Percentiles rank a stretch among this genome's conserved stretches.
Conservation (phyloP, 306 rosid species). For the Fagus sylvatica region DNA sequence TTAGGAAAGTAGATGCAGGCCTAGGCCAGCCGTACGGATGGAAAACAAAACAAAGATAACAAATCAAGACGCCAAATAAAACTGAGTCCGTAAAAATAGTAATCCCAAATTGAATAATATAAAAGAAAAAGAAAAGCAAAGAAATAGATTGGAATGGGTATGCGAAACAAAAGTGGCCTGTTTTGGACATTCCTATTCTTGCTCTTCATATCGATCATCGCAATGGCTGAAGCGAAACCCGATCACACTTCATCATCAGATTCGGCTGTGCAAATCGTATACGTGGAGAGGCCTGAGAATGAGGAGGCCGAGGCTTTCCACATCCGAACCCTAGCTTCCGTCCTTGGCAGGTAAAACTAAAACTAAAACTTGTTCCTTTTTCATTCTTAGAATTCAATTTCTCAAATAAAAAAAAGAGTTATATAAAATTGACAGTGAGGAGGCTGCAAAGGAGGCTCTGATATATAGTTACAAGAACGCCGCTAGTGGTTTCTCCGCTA, state of each 20-base stretch:
- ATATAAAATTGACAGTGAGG: constrained; percentile 47
- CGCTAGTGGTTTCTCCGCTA: constrained; percentile 92
- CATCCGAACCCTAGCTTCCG: constrained; percentile 82
- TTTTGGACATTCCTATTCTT: neutral
- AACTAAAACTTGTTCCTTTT: too few species aligned
- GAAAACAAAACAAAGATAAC: too few species aligned
- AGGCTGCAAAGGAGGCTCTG: constrained; percentile 91
- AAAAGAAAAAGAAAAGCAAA: too few species aligned
- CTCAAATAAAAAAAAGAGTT: too few species aligned
- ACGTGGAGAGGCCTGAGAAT: constrained; percentile 64
- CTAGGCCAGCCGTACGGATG: too few species aligned
- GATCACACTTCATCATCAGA: constrained; percentile 19
- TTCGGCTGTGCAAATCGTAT: constrained; percentile 73
- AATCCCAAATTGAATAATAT: too few species aligned
- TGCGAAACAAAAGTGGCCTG: too few species aligned
- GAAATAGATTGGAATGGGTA: too few species aligned
- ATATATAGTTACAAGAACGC: constrained; percentile 84
- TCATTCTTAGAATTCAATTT: too few species aligned
- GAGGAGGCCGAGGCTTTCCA: constrained; percentile 79
- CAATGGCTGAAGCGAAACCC: constrained; percentile 45
- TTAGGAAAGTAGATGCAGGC: too few species aligned
- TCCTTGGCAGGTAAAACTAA: constrained; percentile 67
- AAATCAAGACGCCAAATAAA: too few species aligned
- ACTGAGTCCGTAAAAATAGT: too few species aligned
- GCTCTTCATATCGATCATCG: constrained; percentile 17